Base-by-base conservation (phyloP, 106 monocot genomes). In the Ottelia alismoides region DNA sequence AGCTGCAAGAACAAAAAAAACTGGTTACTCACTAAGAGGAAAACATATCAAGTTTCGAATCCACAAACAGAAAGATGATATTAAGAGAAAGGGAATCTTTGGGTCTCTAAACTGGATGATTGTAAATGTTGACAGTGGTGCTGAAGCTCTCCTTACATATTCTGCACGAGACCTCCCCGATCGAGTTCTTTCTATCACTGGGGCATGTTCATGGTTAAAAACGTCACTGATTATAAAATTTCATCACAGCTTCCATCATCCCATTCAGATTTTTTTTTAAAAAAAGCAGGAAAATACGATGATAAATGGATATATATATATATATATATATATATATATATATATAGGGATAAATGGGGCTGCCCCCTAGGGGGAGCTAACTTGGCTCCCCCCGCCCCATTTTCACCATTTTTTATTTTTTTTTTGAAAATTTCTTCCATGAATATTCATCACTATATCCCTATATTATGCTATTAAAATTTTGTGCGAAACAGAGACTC, bases 141-240 rank as follows among this genome's bases (percentile, higher is more conserved):
- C 84, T 94, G 78, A 84, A 94, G 55, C 67, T 88, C 66, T 94
- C 93, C 60, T 84, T 81, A 53, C 96, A 98, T 52, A 98, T 82
- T 47, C 72, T 57, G 54, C 96, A 98, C 10, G 62, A 57, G 27
- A 80, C 89, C 69, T 98, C 96, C 3, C 89, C 96, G 63, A 98
- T 85, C 69, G 66, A 56, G 64, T 89, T 85, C 72, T 98, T 98
- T 77, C 82, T 76, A 48, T 98, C 89, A 51, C 93, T 94, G 65
- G 22, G 3, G 9, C 9, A 9, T 23, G 10, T 1, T 20, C 31
- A 35, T 10, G 6, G 29, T 19, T 2, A 48, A 2, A n/a, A 46
- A 0, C 22, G 1, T 60, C 11, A 25, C 26, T n/a, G 5, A 12
- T 12, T 12, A 57, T 35, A 35, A 21, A 5, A 30, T n/a, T n/a